A percentile compares a stretch with the other conserved stretches of the same genome.
Conservation (phyloP, 371 early-diverging fungal species). For the Funneliformis caledonium region DNA sequence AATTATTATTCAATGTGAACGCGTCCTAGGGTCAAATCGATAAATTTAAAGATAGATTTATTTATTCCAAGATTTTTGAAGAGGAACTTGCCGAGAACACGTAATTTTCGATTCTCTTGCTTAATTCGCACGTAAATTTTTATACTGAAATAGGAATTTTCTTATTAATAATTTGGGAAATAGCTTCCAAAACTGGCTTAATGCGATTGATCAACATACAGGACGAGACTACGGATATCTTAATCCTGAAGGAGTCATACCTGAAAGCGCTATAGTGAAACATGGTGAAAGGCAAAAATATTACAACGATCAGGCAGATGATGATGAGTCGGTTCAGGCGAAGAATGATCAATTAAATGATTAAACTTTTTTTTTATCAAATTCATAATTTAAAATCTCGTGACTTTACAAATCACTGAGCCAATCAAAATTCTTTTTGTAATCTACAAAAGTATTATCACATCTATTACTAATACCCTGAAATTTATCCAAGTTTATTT, state of each 20-base stretch:
- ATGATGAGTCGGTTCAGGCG: not conserved
- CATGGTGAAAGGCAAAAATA: conserved; percentile 12
- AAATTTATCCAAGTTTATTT: no score
- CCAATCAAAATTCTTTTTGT: no score
- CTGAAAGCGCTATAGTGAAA: conserved; percentile 25
- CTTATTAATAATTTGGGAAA: not conserved
- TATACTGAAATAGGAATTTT: not conserved
- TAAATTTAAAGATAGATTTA: conserved; percentile 80
- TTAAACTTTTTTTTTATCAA: no score
- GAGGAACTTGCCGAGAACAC: conserved; percentile 67
- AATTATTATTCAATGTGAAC: not conserved
- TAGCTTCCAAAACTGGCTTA: conserved; percentile 78
- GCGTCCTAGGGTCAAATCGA: conserved; percentile 65
- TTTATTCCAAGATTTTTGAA: conserved; percentile 75
- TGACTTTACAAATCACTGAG: no score
- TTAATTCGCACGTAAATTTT: not conserved
- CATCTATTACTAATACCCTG: no score
- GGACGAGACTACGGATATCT: conserved; percentile 53
- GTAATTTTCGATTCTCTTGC: conserved; percentile 45
- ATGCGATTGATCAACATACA: conserved; percentile 61
- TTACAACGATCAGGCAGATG: not conserved
- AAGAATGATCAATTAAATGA: not conserved
- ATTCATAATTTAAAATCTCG: no score
- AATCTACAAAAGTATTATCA: no score
- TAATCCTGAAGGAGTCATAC: conserved; percentile 48